Evolutionary conservation across 2,329 filamentous ascomycete genomes (phyloP).

Genomic region (Verticillium zaregamsianum): DNA sequence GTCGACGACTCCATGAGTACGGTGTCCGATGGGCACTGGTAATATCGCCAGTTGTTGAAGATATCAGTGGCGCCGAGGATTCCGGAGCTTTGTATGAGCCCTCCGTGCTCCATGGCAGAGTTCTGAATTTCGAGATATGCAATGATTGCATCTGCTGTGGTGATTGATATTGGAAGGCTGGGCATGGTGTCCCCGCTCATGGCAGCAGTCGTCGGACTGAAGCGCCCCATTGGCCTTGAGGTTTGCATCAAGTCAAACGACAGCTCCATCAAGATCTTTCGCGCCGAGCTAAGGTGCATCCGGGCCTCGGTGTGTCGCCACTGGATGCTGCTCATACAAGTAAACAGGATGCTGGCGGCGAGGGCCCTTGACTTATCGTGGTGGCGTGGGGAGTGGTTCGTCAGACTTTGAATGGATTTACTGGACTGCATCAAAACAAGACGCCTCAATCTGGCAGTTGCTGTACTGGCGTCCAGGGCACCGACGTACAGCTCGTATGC

Average conservation of each 20-base stretch:
- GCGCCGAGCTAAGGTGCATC: constrained; percentile 8
- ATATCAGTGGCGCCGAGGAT: neutral
- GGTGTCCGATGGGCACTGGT: neutral
- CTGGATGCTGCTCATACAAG: constrained; percentile 14
- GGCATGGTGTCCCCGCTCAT: neutral
- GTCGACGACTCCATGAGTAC: neutral
- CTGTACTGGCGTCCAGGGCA: neutral
- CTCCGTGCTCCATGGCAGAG: constrained; percentile 2
- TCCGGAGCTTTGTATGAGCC: neutral
- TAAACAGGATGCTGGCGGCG: constrained; percentile 15
- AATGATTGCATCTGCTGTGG: constrained; percentile 1
- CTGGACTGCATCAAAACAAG: constrained; percentile 14
- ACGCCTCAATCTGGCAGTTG: neutral
- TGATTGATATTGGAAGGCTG: neutral
- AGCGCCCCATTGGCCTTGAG: neutral
- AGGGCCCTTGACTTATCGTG: constrained; percentile 9
- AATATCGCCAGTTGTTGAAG: constrained; percentile 9
- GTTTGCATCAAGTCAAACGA: neutral
- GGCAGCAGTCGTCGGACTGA: neutral
- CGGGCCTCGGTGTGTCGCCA: constrained; percentile 9
- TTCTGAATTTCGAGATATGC: constrained; percentile 2
- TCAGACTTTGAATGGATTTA: constrained; percentile 10
- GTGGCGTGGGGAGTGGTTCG: constrained; percentile 1
- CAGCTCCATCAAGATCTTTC: constrained; percentile 7
- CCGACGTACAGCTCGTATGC: constrained; percentile 8